Evolutionary conservation across 257 asterid genomes (phyloP), one percentile per base, ranked within the genome.

Genomic region (Hygrophila difformis): DNA sequence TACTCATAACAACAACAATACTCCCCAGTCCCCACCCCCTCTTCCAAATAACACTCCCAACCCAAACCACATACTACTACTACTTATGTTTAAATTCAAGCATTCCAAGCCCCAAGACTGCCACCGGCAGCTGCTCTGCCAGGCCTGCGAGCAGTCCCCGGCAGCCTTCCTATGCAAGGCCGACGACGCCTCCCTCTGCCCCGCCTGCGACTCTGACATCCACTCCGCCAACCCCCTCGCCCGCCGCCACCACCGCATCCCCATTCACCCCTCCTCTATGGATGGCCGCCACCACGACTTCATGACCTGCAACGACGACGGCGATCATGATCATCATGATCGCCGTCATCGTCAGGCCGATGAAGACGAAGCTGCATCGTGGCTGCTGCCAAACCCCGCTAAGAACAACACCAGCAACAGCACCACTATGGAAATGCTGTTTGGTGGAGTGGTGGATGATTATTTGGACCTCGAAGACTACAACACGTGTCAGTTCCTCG

Each of bases 191-290:
- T 78, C 75, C 9, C 79, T 78, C 4, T 78, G 88, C 56, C 28
- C 74, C 28, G 18, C 64, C 18, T 75, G 88, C 51, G 84, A 78
- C 21, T 19, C 74, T 3, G 78, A 78, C 13, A 69, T 78, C 58
- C 87, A 78, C 54, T 71, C 84, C n/a, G n/a, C n/a, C n/a, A n/a
- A n/a, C n/a, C n/a, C n/a, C n/a, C n/a, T n/a, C n/a, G n/a, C n/a
- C n/a, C 0, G 84, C 76, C 6, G 88, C 44, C 84, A 78, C 68
- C 74, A 63, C 59, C 72, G 88, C 12, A 70, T 75, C 34, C 84
- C 88, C 7, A 60, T 72, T 38, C 35, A n/a, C 49, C 31, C 74
- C 79, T 1, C 53, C 72, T 47, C 61, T 68, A 0, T 63, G 66
- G 5, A 45, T 57, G 53, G 54, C 47, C 7, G 71, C 12, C 47